phyloP scores from a whole-genome alignment of 2,329 filamentous ascomycete genomes.

The Xylariaceae sp. region DNA sequence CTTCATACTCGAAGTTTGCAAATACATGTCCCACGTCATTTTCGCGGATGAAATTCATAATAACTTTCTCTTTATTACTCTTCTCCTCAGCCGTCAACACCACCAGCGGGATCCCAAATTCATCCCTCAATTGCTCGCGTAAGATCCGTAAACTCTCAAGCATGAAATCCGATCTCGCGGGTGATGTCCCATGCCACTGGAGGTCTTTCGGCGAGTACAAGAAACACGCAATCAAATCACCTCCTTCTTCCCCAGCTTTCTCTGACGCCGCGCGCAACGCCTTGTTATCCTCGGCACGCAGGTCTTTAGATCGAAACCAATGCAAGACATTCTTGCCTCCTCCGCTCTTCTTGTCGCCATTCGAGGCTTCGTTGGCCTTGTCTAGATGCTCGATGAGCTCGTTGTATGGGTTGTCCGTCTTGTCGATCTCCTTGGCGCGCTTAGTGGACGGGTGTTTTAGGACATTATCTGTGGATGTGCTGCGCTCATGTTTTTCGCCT shows the following conservation, averaged over 20 bases:
- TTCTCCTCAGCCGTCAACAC: conserved; percentile 18
- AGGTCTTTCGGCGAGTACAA: conserved; percentile 23
- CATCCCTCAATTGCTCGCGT: conserved; percentile 18
- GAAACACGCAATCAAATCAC: conserved; percentile 20
- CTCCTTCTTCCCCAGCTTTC: conserved; percentile 18
- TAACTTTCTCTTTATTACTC: conserved; percentile 10
- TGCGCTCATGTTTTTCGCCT: conserved; percentile 19
- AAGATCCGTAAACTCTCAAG: conserved; percentile 19
- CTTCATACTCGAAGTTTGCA: conserved; percentile 26
- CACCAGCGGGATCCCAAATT: conserved; percentile 19
- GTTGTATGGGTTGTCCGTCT: conserved; percentile 17
- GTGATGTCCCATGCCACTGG: conserved; percentile 24
- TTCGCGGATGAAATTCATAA: conserved; percentile 16
- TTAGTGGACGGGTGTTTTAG: conserved; percentile 26
- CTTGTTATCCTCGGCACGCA: conserved; percentile 24
- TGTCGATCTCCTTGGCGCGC: conserved; percentile 24
- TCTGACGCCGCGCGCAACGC: conserved; percentile 19
- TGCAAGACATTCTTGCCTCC: conserved; percentile 19
- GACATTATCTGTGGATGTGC: conserved; percentile 15
- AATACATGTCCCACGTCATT: conserved; percentile 21
- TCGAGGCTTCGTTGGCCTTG: background rate
- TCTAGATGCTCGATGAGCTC: conserved; percentile 13
- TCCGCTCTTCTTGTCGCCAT: background rate
- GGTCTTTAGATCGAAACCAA: conserved; percentile 26
- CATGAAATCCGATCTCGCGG: conserved; percentile 23